phyloP scores from a whole-genome alignment of 139 green algal genomes.

The Chlorella sp. region DNA sequence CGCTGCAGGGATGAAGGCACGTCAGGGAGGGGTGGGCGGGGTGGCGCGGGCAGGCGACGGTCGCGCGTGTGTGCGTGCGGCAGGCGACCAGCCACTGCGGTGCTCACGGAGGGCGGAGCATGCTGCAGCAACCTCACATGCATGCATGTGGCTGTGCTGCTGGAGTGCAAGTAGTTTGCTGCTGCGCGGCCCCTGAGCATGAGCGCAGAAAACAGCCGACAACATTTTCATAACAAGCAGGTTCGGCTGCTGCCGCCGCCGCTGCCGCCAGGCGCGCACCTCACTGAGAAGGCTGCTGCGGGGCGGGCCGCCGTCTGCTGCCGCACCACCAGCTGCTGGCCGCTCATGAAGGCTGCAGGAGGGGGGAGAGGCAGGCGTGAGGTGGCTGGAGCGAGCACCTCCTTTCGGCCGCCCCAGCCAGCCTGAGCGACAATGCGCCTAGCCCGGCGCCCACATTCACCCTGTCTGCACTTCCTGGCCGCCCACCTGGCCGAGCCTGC shows the following conservation, averaged over 20 bases:
- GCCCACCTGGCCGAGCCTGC: constrained; percentile 32
- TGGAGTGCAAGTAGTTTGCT: not conserved
- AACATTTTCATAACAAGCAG: not conserved
- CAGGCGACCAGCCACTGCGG: not conserved
- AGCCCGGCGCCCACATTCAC: not conserved
- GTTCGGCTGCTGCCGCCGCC: not conserved
- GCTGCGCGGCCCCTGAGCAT: not conserved
- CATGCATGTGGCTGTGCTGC: not conserved
- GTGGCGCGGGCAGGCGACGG: too few relatives aligned
- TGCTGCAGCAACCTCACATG: not conserved
- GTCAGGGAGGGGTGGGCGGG: not conserved
- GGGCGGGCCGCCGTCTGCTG: constrained; percentile 35
- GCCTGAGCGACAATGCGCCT: not conserved
- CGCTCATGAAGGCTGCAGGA: constrained; percentile 21
- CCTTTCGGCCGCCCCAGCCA: not conserved
- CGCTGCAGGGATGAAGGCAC: constrained; percentile 23
- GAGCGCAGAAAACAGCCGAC: too few relatives aligned
- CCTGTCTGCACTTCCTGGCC: not conserved
- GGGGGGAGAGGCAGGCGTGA: not conserved
- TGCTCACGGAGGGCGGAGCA: not conserved
- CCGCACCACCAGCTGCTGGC: constrained; percentile 17
- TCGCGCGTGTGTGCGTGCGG: not conserved
- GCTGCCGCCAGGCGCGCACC: not conserved
- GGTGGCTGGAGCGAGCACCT: too few relatives aligned
- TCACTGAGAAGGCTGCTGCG: constrained; percentile 34